Base-by-base conservation (phyloP, 1,284 basidiomycete genomes). In the Pseudomicrostroma phylloplanum region DNA sequence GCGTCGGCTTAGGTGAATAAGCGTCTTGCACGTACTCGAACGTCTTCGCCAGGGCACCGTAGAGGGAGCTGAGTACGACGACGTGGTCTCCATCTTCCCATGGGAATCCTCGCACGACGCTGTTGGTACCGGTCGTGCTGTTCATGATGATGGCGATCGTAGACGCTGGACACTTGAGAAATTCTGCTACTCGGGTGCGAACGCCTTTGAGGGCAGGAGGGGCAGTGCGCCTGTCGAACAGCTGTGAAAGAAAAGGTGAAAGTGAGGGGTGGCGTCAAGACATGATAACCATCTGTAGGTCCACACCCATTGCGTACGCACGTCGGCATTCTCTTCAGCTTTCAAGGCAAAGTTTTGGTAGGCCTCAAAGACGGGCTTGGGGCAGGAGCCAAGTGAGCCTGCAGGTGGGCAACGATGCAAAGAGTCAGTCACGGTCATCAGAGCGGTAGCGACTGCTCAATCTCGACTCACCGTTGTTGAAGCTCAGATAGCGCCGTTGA, bases 111-210 rank as follows among this genome's bases (percentile, higher is more conserved):
- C 76, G 61, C 15, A 80, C 42, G 0, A 76, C 73, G 2, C 65
- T 64, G 58, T 80, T 79, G 61, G 79, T 69, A 11, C 75, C 79
- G 1, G 65, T 65, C 8, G 80, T 79, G 1, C 78, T 73, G 56
- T 79, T 79, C 36, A 63, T 46, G 4, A 80, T 70, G 40, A 80
- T 63, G 42, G 75, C 78, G 1, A 80, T 36, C 6, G 17, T 51
- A 17, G 17, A 23, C 8, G 26, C 21, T 15, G 43, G 19, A 49
- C 57, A 61, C 25, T 63, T 60, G 25, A 61, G 57, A 17, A 63
- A 26, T 30, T 46, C 25, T 9, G 61, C 39, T 9, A 62, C 19
- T 6, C 36, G 60, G 30, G 26, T 23, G n/a, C 41, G 23, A 15
- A 21, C 17, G 43, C 26, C 41, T 6, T 23, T 19, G 21, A 61